phyloP scores from a whole-genome alignment of 2,329 filamentous ascomycete species.

The Karstenula rhodostoma region DNA sequence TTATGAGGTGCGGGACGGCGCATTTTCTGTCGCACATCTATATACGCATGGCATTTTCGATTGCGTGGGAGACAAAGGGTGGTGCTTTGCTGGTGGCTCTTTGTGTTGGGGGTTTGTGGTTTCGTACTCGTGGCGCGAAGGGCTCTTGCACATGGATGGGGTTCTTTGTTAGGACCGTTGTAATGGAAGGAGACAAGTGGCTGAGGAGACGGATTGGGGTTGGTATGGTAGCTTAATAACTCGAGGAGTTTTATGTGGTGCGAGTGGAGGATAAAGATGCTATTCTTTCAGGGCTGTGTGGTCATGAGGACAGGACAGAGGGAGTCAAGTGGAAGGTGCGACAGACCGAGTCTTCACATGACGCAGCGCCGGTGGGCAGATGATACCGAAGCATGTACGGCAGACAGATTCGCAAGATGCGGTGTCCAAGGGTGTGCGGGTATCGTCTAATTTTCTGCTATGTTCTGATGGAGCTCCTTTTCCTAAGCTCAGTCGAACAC shows the following conservation, averaged over 20 bases:
- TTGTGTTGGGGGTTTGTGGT: neutral
- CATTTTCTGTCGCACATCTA: neutral
- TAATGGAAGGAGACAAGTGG: neutral
- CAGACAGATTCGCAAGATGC: too few species aligned
- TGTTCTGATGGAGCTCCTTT: too few species aligned
- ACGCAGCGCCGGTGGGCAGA: too few species aligned
- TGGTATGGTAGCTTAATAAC: neutral
- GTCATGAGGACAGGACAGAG: too few species aligned
- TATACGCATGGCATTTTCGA: neutral
- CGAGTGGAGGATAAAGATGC: neutral
- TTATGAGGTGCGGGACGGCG: neutral
- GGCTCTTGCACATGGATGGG: neutral
- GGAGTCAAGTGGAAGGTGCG: too few species aligned
- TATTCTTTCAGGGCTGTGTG: neutral
- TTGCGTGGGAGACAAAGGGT: neutral
- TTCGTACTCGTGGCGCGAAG: neutral
- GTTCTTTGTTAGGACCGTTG: neutral
- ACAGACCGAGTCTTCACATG: too few species aligned
- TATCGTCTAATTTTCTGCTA: too few species aligned
- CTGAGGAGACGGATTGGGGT: neutral
- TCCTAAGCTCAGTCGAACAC: slow-evolving; percentile 61
- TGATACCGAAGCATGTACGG: too few species aligned
- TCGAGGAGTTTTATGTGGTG: neutral
- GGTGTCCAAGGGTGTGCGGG: too few species aligned
- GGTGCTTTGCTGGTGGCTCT: neutral